These are phyloP conservation scores for Eutrema japonicum DNA, from an alignment of 345 rosid genomes.

Conservation along the genomic window DNA sequence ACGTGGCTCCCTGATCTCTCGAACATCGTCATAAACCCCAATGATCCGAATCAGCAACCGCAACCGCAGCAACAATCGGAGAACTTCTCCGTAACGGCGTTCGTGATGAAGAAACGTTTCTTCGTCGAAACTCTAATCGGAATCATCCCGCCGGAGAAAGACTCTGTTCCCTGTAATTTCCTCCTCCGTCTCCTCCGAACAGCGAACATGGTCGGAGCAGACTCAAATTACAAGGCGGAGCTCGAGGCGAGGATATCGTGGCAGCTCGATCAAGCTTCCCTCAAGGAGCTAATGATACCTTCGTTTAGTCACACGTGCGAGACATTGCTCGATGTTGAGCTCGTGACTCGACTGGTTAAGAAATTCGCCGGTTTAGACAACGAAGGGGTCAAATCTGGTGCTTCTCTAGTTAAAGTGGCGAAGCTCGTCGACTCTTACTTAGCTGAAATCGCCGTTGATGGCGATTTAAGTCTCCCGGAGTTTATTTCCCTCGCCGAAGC, in stretches of 20 bases:
- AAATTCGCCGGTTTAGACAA: slow-evolving; percentile 55
- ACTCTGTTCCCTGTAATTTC: slow-evolving; percentile 80
- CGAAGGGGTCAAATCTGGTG: slow-evolving; percentile 52
- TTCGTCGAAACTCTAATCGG: slow-evolving; percentile 77
- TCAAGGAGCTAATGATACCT: slow-evolving; percentile 89
- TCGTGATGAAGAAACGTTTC: slow-evolving; percentile 74
- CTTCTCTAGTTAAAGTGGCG: slow-evolving; percentile 68
- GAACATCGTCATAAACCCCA: slow-evolving; percentile 31
- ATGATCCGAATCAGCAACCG: slow-evolving; percentile 23
- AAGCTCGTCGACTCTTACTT: slow-evolving; percentile 81
- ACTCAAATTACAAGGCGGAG: slow-evolving; percentile 57
- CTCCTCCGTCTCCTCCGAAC: slow-evolving; percentile 80
- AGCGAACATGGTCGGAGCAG: slow-evolving; percentile 77
- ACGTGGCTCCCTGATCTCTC: slow-evolving; percentile 87
- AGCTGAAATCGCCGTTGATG: slow-evolving; percentile 73
- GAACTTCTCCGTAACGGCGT: slow-evolving; percentile 59
- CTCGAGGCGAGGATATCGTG: slow-evolving; percentile 73
- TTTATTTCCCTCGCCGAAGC: slow-evolving; percentile 64
- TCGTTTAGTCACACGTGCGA: slow-evolving; percentile 84
- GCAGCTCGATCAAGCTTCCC: slow-evolving; percentile 87
- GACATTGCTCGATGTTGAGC: slow-evolving; percentile 78
- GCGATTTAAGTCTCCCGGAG: slow-evolving; percentile 55
- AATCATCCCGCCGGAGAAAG: slow-evolving; percentile 82
- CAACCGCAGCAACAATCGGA: slow-evolving; percentile 53
- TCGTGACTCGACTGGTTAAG: slow-evolving; percentile 66